These are phyloP conservation scores for Pseudogymnoascus verrucosus DNA, from an alignment of 2,329 filamentous ascomycete species.

Conservation along the genomic window DNA sequence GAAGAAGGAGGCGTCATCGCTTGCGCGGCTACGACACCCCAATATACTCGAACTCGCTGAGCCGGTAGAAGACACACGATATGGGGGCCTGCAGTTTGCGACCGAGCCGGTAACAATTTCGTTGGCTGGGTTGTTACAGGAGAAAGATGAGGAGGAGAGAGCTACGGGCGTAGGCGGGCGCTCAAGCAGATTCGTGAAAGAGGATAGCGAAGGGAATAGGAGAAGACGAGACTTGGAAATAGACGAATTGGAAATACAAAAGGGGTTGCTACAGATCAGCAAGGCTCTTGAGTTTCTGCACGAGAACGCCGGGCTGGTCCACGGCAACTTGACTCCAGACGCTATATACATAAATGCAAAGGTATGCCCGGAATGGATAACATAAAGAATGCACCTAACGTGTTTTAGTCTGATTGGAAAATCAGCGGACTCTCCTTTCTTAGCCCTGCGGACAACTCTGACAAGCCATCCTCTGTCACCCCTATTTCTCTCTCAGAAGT, in stretches of 20 bases:
- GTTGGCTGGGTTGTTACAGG: conserved; percentile 70
- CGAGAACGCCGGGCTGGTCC: conserved; percentile 87
- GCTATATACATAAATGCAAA: conserved; percentile 92
- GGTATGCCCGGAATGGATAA: conserved; percentile 34
- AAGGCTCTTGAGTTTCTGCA: conserved; percentile 94
- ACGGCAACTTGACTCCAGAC: conserved; percentile 90
- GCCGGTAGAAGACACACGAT: conserved; percentile 88
- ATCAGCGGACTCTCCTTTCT: conserved; percentile 90
- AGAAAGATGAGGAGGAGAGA: conserved; percentile 83
- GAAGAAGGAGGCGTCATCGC: conserved; percentile 82
- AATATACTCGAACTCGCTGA: conserved; percentile 89
- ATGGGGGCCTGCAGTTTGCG: conserved; percentile 88
- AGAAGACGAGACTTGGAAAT: conserved; percentile 79
- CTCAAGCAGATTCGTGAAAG: conserved; percentile 70
- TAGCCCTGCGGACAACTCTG: conserved; percentile 68
- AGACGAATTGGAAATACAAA: conserved; percentile 95
- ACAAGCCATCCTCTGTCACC: conserved; percentile 65
- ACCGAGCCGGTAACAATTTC: conserved; percentile 88
- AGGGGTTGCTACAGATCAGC: conserved; percentile 84
- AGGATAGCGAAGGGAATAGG: conserved; percentile 66
- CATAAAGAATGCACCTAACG: conserved; percentile 23
- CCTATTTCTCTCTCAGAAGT: conserved; percentile 77
- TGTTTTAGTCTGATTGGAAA: conserved; percentile 83
- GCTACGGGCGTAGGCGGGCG: conserved; percentile 60
- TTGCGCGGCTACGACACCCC: conserved; percentile 83